Conservation (phyloP, 2,329 filamentous ascomycete species). For the Sporothrix brasiliensis region DNA sequence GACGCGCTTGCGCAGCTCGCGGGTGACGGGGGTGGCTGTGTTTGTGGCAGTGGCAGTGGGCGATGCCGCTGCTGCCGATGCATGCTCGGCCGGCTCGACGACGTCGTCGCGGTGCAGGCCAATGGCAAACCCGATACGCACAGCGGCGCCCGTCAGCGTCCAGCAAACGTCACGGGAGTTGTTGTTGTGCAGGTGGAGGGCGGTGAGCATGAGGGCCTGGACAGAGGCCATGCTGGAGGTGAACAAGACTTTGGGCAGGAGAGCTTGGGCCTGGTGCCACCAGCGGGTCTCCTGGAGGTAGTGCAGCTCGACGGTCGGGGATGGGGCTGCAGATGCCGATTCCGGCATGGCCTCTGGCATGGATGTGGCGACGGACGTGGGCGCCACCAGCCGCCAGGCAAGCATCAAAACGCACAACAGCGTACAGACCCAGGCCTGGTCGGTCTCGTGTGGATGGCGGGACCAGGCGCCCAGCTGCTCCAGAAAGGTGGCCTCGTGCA, state of each 20-base stretch:
- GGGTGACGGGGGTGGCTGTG: conserved; percentile 40
- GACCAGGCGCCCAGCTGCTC: conserved; percentile 46
- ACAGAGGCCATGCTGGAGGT: conserved; percentile 47
- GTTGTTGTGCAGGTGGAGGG: conserved; percentile 49
- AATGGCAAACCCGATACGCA: conserved; percentile 49
- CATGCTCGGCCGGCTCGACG: conserved; percentile 33
- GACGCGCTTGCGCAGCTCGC: conserved; percentile 40
- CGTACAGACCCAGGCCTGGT: conserved; percentile 48
- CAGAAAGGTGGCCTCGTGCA: conserved; percentile 49
- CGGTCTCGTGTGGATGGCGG: conserved; percentile 37
- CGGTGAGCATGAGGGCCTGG: conserved; percentile 48
- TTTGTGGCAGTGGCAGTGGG: too few species aligned
- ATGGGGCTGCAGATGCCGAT: neutral
- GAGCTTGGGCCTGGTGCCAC: conserved; percentile 47
- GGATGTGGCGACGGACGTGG: neutral
- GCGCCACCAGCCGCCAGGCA: conserved; percentile 39
- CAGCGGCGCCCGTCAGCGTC: conserved; percentile 49
- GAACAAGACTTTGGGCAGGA: conserved; percentile 49
- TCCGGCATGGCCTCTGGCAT: neutral
- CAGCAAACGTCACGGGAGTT: conserved; percentile 48
- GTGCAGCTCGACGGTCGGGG: conserved; percentile 31
- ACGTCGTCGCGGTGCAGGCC: conserved; percentile 49
- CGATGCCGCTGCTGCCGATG: too few species aligned
- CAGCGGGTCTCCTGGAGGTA: conserved; percentile 44
- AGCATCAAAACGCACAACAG: conserved; percentile 49